Conservation (phyloP, 2,329 filamentous ascomycete species). For the Colletotrichum trifolii region DNA sequence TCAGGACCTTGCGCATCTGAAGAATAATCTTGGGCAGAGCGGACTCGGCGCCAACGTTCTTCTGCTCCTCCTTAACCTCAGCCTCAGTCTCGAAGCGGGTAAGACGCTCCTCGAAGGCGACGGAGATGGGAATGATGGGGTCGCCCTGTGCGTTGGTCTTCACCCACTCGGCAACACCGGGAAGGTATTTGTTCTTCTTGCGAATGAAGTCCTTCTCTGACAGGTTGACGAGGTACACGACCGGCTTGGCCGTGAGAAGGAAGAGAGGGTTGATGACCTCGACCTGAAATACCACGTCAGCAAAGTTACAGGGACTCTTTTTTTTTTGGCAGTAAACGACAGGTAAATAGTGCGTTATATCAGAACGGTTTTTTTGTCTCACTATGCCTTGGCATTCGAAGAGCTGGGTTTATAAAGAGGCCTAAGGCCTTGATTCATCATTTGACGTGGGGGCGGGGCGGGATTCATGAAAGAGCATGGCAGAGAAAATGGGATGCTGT, state of each 20-base stretch:
- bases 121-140: slow-evolving; percentile 92
- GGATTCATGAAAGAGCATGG: slow-evolving; percentile 21
- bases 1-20: slow-evolving; percentile 91
- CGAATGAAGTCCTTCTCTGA: slow-evolving; percentile 97
- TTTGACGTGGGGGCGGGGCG: slow-evolving; percentile 54
- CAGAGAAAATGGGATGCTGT: slow-evolving; percentile 41
- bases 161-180: slow-evolving; percentile 94
- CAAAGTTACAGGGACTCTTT: slow-evolving; percentile 36
- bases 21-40: slow-evolving; percentile 90
- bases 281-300: slow-evolving; percentile 69
- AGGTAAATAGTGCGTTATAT: slow-evolving; percentile 33
- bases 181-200: slow-evolving; percentile 99
- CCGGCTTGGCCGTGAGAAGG: slow-evolving; percentile 94
- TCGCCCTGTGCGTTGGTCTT: slow-evolving; percentile 90
- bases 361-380: slow-evolving; percentile 74
- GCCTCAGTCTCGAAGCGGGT: slow-evolving; percentile 82
- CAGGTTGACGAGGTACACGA: slow-evolving; percentile 96
- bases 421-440: slow-evolving; percentile 99
- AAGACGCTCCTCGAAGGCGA: slow-evolving; percentile 92
- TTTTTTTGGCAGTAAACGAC: slow-evolving; percentile 35
- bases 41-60: slow-evolving; percentile 87
- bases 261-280: slow-evolving; percentile 98
- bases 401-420: slow-evolving; percentile 99
- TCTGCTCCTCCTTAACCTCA: slow-evolving; percentile 85
- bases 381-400: slow-evolving; percentile 91